Evolutionary conservation across 2,329 filamentous ascomycete genomes (phyloP), one percentile per base, ranked within the genome.

Genomic region (Nigrospora oryzae): DNA sequence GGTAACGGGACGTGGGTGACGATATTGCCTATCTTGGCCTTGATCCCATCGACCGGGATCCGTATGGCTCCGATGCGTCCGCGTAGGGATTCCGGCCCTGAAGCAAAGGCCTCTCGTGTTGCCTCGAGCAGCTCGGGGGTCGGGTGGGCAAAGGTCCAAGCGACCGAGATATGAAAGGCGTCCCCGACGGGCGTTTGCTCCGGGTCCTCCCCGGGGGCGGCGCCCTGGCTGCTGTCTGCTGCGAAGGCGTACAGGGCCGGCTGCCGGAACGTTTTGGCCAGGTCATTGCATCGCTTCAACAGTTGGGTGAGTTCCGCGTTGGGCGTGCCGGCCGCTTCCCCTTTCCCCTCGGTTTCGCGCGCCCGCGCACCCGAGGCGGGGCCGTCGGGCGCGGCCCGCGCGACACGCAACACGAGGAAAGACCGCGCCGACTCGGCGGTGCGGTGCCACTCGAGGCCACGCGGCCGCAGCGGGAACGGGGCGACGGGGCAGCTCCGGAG

Each of bases 81-180:
- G 12, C 58, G 15, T 16, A 32, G 44, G 38, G 54, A 52, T 11
- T 47, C 43, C 6, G 49, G 43, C 5, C 37, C 41, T 4, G 40
- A 49, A 12, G 33, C 40, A 38, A 63, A 66, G 4, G 63, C 50
- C 4, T 50, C 47, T 3, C 60, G 54, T 0, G 70, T 74, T 23
- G 56, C 56, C 41, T 61, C 50, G 14, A 57, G 55, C 13, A 75
- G 56, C 32, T 74, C 69, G 3, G 65, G 47, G 6, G 62, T 68
- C 0, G 79, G 81, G 36, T 68, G 60, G 11, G 70, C 63, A 49
- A 91, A 72, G 1, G 78, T 84, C 93, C 91, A 97, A 0, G 84
- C 93, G 45, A 98, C 79, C 38, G 89, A 95, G 48, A 97, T 69
- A 63, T 98, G 93, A 58, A 96, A 96, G 17, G 76, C 79, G 40